A percentile compares a stretch with the other conserved stretches of the same genome.
Conservation (phyloP, 108 stramenopile species). For the Aurantiochytrium sp. region DNA sequence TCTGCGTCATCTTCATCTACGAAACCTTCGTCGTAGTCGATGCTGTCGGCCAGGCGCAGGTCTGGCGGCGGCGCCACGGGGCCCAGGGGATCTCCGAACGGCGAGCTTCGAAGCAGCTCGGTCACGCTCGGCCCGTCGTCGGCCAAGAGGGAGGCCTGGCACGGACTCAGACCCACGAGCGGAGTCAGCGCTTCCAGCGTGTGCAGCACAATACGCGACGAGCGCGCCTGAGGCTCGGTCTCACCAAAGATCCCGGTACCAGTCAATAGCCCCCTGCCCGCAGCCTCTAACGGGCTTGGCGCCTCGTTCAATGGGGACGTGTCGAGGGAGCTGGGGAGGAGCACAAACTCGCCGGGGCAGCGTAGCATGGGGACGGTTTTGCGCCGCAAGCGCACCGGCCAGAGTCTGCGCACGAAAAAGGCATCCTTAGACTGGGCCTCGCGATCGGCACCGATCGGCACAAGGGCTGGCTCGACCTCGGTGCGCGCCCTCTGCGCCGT, state of each 20-base stretch:
- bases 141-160: background rate
- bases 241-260: too few species aligned
- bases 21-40: background rate
- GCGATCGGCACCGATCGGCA: background rate
- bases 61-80: too few species aligned
- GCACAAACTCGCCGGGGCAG: background rate
- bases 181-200: background rate
- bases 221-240: too few species aligned
- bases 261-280: too few species aligned
- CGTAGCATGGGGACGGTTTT: background rate
- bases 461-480: background rate
- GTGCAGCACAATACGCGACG: too few species aligned
- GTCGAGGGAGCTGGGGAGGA: background rate
- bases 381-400: background rate
- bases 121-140: background rate
- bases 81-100: background rate
- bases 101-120: background rate
- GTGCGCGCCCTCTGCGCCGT: background rate
- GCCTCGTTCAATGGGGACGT: too few species aligned
- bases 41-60: too few species aligned
- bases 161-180: background rate
- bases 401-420: background rate
- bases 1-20: background rate
- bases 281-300: too few species aligned
- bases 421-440: background rate